Percentiles rank a stretch among this genome's conserved stretches.
phyloP scores from a whole-genome alignment of 352 stramenopile species.

The Phytophthora kernoviae region DNA sequence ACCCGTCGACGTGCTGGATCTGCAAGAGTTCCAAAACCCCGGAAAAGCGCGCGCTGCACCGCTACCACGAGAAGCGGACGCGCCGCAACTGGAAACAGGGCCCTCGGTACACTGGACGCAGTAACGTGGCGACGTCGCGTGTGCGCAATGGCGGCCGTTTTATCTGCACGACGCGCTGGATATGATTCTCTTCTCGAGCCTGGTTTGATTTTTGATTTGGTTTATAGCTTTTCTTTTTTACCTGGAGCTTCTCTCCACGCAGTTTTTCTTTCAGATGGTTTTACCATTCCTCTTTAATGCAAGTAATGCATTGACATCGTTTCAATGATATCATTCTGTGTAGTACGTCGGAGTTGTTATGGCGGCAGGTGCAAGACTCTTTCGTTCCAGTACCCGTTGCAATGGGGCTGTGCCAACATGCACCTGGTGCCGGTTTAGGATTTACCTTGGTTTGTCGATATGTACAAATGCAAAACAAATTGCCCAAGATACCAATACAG shows the following conservation, averaged over 20 bases:
- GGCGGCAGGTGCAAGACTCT: too few species aligned
- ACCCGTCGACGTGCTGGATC: constrained; percentile 84
- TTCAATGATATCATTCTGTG: constrained; percentile 32
- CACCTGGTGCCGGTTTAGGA: too few species aligned
- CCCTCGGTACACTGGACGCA: constrained; percentile 79
- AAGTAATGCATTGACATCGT: constrained; percentile 41
- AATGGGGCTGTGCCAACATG: too few species aligned
- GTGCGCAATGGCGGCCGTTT: constrained; percentile 85
- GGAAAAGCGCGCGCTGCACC: constrained; percentile 83
- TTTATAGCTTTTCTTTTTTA: constrained; percentile 32
- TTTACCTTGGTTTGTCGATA: too few species aligned
- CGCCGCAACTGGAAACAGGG: constrained; percentile 86
- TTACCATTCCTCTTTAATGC: constrained; percentile 26
- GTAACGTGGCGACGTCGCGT: constrained; percentile 77
- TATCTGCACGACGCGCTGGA: constrained; percentile 82
- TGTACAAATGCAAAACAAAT: too few species aligned
- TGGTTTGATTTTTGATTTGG: constrained; percentile 44
- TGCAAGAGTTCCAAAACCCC: constrained; percentile 86
- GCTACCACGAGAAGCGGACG: constrained; percentile 82
- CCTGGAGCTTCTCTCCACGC: constrained; percentile 39
- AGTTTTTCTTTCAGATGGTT: constrained; percentile 39
- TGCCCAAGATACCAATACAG: too few species aligned
- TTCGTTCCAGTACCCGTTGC: too few species aligned
- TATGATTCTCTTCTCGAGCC: constrained; percentile 50
- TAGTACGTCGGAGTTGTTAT: too few species aligned